Conservation (phyloP, 148 eudicot genomes). For the Dysphania ambrosioides region DNA sequence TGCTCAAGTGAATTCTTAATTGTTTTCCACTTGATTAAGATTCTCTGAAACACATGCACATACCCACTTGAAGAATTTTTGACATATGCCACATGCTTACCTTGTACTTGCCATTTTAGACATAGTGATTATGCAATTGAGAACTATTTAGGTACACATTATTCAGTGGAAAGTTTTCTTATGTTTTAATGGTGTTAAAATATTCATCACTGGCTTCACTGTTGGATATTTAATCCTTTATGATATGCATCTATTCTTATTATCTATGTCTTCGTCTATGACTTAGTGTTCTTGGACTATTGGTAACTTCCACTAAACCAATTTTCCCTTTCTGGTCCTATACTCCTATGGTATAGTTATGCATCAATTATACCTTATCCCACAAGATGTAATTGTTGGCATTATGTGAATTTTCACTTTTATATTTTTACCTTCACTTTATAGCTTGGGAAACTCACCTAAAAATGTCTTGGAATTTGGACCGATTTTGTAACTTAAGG, state of each 20-base stretch:
- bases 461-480: not conserved
- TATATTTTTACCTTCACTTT: not conserved
- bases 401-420: not conserved
- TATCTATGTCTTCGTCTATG: slow-evolving; percentile 1
- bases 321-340: no score
- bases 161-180: not conserved
- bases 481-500: not conserved
- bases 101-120: slow-evolving; percentile 24
- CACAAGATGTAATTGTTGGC: not conserved
- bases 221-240: not conserved
- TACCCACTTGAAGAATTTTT: slow-evolving; percentile 30
- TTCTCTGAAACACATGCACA: slow-evolving; percentile 33
- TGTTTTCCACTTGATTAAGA: slow-evolving; percentile 26
- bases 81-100: slow-evolving; percentile 48
- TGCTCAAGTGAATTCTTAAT: slow-evolving; percentile 19
- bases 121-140: slow-evolving; percentile 18
- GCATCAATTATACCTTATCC: not conserved
- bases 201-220: not conserved
- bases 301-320: not conserved
- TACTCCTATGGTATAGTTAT: not conserved
- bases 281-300: not conserved
- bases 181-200: not conserved
- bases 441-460: not conserved
- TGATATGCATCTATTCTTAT: slow-evolving; percentile 3
- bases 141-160: slow-evolving; percentile 12